A percentile compares a stretch with the other conserved stretches of the same genome.
phyloP scores from a whole-genome alignment of 768 basidiomycete genomes.

The Macrolepiota albuminosa region DNA sequence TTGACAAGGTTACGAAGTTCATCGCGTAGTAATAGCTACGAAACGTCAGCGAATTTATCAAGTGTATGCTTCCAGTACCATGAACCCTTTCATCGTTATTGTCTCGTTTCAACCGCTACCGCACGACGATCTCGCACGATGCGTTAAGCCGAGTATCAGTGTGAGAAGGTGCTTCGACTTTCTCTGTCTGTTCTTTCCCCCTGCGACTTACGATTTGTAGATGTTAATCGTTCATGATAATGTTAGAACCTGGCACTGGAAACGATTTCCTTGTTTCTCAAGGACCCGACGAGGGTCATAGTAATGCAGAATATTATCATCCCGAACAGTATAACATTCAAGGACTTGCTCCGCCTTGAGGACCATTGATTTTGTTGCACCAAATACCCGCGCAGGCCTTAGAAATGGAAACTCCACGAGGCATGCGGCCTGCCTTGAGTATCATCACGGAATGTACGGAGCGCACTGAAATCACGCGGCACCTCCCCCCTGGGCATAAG shows the following conservation, averaged over 20 bases:
- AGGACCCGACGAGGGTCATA: conserved; percentile 8
- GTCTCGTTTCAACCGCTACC: conserved; percentile 21
- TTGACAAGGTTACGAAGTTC: conserved; percentile 77
- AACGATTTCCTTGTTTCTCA: conserved; percentile 18
- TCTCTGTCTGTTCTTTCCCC: conserved; percentile 16
- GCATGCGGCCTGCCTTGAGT: conserved; percentile 39
- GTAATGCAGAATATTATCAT: conserved; percentile 19
- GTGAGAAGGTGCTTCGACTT: conserved; percentile 60
- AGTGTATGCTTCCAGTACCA: no score
- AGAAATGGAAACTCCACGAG: conserved; percentile 23
- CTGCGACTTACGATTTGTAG: conserved; percentile 3
- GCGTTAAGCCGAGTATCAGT: conserved; percentile 25
- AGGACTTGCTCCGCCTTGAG: conserved; percentile 34
- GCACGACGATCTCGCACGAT: conserved; percentile 13
- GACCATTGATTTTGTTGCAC: conserved; percentile 58
- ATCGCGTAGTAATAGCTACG: conserved; percentile 57
- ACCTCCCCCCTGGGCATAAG: conserved; percentile 39
- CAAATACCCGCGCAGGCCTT: conserved; percentile 27
- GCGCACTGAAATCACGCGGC: conserved; percentile 51
- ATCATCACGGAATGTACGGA: conserved; percentile 70
- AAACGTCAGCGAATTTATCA: conserved; percentile 1
- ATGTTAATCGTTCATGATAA: conserved; percentile 8
- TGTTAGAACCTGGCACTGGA: conserved; percentile 10
- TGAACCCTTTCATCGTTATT: no score
- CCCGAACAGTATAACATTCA: conserved; percentile 14